Percentiles rank a stretch among this genome's conserved stretches.
Conservation (phyloP, 1,284 basidiomycete genomes). For the Pyrrhoderma noxium region DNA sequence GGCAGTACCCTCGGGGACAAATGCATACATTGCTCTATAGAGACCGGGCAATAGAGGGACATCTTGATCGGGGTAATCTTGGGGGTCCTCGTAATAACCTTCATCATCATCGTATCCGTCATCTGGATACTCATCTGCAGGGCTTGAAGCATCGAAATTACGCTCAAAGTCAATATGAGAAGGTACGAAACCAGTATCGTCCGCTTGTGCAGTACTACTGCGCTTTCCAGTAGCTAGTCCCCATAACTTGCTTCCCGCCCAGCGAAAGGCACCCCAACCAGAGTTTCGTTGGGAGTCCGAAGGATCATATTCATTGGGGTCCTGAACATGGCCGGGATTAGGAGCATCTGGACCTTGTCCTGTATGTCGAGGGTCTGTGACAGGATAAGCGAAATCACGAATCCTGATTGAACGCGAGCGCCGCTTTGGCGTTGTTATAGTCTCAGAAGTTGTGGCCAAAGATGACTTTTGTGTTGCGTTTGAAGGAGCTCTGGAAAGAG, state of each 20-base stretch:
- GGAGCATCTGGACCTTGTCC: slow-evolving; percentile 50
- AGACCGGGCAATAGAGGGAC: slow-evolving; percentile 53
- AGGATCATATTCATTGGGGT: slow-evolving; percentile 26
- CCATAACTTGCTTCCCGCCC: slow-evolving; percentile 27
- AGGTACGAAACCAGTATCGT: slow-evolving; percentile 26
- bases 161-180: slow-evolving; percentile 40
- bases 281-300: slow-evolving; percentile 25
- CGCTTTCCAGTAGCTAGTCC: slow-evolving; percentile 17
- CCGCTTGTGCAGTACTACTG: slow-evolving; percentile 11
- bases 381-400: slow-evolving; percentile 54
- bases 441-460: slow-evolving; percentile 20
- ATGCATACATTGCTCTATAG: slow-evolving; percentile 65
- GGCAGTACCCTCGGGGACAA: slow-evolving; percentile 64
- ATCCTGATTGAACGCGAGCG: slow-evolving; percentile 38
- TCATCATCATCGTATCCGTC: slow-evolving; percentile 24
- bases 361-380: slow-evolving; percentile 44
- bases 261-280: slow-evolving; percentile 37
- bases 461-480: slow-evolving; percentile 7
- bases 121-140: slow-evolving; percentile 27
- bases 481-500: slow-evolving; percentile 8
- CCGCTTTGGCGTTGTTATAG: slow-evolving; percentile 12
- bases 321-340: slow-evolving; percentile 30
- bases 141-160: slow-evolving; percentile 37
- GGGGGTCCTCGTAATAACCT: slow-evolving; percentile 28
- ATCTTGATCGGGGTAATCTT: slow-evolving; percentile 20